Evolutionary conservation across 2,329 filamentous ascomycete species (phyloP).

Genomic region (Xylaria sp.): DNA sequence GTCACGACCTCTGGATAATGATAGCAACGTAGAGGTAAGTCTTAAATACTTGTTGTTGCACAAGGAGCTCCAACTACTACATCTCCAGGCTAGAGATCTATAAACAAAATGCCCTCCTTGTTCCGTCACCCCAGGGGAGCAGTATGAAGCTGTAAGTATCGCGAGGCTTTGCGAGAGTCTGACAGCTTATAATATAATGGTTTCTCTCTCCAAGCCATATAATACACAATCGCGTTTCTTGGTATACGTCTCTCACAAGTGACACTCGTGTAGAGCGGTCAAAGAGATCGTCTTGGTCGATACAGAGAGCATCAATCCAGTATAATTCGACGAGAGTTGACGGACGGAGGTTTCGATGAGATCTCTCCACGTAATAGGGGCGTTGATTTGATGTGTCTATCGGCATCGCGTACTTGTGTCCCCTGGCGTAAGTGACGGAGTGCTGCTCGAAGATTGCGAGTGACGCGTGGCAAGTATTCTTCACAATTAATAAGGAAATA

Average conservation of each 20-base stretch:
- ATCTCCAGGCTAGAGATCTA: no score
- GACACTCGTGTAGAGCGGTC: slow-evolving; percentile 5
- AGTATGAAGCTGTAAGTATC: no score
- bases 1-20: no score
- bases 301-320: slow-evolving; percentile 14
- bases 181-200: neutral
- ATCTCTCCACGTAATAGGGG: neutral
- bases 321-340: neutral
- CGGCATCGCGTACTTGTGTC: neutral
- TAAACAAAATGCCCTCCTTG: no score
- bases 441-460: slow-evolving; percentile 15
- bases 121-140: no score
- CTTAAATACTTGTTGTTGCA: no score
- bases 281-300: slow-evolving; percentile 7
- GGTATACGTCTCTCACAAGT: slow-evolving; percentile 3
- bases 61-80: no score
- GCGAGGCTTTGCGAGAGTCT: no score
- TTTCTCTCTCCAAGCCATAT: neutral
- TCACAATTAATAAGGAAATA: slow-evolving; percentile 1
- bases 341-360: neutral
- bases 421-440: neutral
- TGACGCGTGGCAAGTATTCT: neutral
- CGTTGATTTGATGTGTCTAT: neutral
- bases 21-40: no score
- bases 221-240: neutral